Conservation (phyloP, 306 rosid genomes). For the Dryas drummondii region DNA sequence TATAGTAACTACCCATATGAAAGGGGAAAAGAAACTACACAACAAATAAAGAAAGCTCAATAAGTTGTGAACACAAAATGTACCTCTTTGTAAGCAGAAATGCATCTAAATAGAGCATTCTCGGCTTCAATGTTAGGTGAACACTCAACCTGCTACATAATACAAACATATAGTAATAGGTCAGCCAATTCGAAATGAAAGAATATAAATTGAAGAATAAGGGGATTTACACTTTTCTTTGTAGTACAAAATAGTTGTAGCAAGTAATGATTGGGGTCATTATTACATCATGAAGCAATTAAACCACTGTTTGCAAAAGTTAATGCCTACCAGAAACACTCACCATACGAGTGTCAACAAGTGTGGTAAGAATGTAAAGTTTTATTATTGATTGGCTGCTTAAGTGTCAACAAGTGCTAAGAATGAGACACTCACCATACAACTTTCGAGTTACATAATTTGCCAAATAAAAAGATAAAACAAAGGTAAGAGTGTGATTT, state of each 20-base stretch:
- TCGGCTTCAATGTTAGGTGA: conserved; percentile 40
- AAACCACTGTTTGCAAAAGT: neutral
- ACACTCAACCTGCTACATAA: conserved; percentile 43
- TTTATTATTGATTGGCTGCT: neutral
- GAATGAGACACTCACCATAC: neutral
- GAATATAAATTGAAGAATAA: neutral
- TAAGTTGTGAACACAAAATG: neutral
- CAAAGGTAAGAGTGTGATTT: too few species aligned
- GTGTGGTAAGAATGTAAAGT: too few species aligned
- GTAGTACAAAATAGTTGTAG: neutral
- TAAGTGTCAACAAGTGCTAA: neutral
- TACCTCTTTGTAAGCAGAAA: conserved; percentile 75
- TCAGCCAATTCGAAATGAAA: neutral
- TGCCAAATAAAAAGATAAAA: too few species aligned
- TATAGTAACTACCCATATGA: neutral
- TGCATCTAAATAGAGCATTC: conserved; percentile 54
- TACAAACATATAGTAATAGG: conserved; percentile 11
- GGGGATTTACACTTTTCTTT: neutral
- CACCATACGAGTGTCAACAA: too few species aligned
- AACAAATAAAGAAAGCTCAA: neutral
- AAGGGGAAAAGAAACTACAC: neutral
- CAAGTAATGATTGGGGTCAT: neutral
- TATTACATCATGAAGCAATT: neutral
- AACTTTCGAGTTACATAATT: neutral
- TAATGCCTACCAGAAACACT: neutral